phyloP scores from a whole-genome alignment of 192 early-diverging fungal species.

The Haplosporangium gracile region DNA sequence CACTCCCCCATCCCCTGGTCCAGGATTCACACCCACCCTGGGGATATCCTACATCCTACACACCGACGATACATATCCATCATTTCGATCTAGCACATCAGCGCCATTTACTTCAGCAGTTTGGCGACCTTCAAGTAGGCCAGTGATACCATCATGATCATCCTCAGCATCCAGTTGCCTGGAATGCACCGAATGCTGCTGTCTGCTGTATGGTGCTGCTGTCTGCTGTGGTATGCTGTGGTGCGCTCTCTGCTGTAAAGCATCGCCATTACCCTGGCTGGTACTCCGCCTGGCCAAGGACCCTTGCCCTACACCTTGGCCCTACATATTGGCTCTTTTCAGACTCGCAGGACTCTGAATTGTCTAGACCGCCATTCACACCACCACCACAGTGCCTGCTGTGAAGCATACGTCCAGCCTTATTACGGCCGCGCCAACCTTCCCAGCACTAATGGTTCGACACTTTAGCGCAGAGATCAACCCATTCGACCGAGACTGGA shows the following conservation, averaged over 20 bases:
- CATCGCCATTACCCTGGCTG: constrained; percentile 21
- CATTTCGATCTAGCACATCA: constrained; percentile 57
- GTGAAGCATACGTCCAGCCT: constrained; percentile 65
- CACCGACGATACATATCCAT: constrained; percentile 34
- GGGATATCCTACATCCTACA: constrained; percentile 26
- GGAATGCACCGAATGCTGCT: background rate
- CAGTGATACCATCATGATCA: constrained; percentile 59
- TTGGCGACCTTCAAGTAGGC: constrained; percentile 65
- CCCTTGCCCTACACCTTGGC: constrained; percentile 50
- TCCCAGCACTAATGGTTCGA: constrained; percentile 38
- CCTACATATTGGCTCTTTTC: constrained; percentile 64
- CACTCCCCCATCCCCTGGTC: constrained; percentile 22
- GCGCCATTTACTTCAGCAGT: constrained; percentile 70
- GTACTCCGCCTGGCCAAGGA: constrained; percentile 4
- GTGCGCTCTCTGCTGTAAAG: background rate
- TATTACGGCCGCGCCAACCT: constrained; percentile 69
- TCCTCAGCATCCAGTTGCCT: constrained; percentile 35
- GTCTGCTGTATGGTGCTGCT: too few species aligned
- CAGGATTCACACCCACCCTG: constrained; percentile 20
- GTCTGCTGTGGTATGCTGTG: too few species aligned
- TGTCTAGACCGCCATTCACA: constrained; percentile 69
- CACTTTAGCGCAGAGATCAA: constrained; percentile 49
- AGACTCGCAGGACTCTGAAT: constrained; percentile 72
- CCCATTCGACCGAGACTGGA: constrained; percentile 46
- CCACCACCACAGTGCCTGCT: constrained; percentile 63